These are phyloP conservation scores for Backusella tarrabulga DNA, from an alignment of 192 early-diverging fungal genomes.

Conservation along the genomic window DNA sequence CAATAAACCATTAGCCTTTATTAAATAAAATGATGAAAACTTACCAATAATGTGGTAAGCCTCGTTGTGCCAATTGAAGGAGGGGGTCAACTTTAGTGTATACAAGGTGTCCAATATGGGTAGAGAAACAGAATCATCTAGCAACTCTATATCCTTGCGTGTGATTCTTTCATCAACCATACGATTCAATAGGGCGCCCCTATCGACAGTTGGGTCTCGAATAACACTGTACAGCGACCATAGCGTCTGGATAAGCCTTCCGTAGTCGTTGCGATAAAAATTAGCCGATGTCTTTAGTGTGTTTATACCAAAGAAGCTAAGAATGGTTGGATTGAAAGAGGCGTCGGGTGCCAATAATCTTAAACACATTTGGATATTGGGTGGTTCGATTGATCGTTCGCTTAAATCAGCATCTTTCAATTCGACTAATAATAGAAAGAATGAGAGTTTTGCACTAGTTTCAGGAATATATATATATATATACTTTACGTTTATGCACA, in stretches of 20 bases:
- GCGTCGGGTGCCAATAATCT: neutral
- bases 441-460: too few relatives aligned
- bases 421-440: neutral
- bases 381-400: neutral
- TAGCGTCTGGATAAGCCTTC: neutral
- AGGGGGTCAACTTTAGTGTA: neutral
- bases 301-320: constrained; percentile 7
- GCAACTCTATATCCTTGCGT: neutral
- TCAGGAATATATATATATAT: neutral
- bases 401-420: neutral
- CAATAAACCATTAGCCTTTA: neutral
- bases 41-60: constrained; percentile 7
- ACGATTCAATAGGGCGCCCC: neutral
- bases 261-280: neutral
- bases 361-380: constrained; percentile 7
- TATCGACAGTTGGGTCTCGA: neutral
- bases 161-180: neutral
- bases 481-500: neutral
- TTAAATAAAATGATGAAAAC: neutral
- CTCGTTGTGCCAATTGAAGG: neutral
- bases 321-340: constrained; percentile 5
- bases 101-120: neutral
- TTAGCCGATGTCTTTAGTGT: neutral
- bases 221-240: neutral
- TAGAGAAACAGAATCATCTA: neutral